A percentile compares a stretch with the other conserved stretches of the same genome.
Conservation (phyloP, 441 rosid species). For the Eutrema salsugineum region DNA sequence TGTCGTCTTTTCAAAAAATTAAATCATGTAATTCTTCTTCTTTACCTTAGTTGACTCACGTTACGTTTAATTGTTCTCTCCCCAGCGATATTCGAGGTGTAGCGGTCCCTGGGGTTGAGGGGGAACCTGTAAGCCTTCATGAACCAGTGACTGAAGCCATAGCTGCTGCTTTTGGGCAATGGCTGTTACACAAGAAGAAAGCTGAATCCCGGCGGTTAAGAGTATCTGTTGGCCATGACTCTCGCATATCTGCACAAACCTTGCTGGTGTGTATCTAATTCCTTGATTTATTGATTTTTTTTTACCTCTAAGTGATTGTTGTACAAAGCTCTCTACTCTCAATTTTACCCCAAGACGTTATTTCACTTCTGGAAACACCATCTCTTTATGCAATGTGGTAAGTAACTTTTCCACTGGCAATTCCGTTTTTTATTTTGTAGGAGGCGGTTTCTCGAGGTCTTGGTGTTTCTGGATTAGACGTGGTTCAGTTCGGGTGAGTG, state of each 20-base stretch:
- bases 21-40: not conserved
- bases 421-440: constrained; percentile 43
- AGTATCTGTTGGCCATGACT: constrained; percentile 93
- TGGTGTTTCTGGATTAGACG: constrained; percentile 65
- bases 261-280: constrained; percentile 50
- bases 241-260: constrained; percentile 83
- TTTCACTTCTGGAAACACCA: not conserved
- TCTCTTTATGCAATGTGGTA: not conserved
- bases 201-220: constrained; percentile 41
- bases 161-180: constrained; percentile 88
- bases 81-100: constrained; percentile 93
- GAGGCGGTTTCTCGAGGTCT: constrained; percentile 91
- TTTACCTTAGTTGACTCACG: not conserved
- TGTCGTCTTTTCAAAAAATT: not conserved
- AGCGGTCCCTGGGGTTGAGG: constrained; percentile 90
- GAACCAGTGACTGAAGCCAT: constrained; percentile 90
- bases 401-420: constrained; percentile 4
- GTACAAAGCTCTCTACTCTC: not conserved
- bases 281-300: not conserved
- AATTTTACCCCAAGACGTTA: not conserved
- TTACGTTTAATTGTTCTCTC: not conserved
- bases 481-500: constrained; percentile 89
- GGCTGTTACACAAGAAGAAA: constrained; percentile 77
- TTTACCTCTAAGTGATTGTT: not conserved
- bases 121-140: constrained; percentile 81